Base-by-base conservation (phyloP, 148 eudicot genomes). In the Vaccinium vitisidaea region DNA sequence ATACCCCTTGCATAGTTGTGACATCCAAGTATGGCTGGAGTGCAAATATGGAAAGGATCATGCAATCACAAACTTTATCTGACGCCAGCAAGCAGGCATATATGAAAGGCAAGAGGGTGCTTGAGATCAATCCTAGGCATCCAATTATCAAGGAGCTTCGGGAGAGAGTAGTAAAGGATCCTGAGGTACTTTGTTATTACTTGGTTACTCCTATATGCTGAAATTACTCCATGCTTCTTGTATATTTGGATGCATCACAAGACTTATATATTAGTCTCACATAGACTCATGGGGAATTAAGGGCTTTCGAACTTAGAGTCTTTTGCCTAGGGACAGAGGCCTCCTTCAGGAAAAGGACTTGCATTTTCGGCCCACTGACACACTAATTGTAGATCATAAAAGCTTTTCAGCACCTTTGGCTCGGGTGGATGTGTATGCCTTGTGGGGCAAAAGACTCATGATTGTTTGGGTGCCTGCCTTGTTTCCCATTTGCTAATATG, bases 21-120 rank as follows among this genome's bases (percentile, higher is more conserved):
- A 96, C 99, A 82, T 96, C 99, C 21, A 96, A 96, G 85, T 96
- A 85, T 82, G 98, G 99, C 2, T 96, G 99, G 99, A 96, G 99
- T 90, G 92, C 99, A 2, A 93, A 96, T 87, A 96, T 96, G 99
- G 99, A 96, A 84, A 89, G 97, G 85, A 96, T 96, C 80, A 96
- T 96, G 99, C 95, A 93, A 81, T 94, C 99, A 14, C 99, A 94
- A 79, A 96, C 99, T 21, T 86, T 95, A 11, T 91, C 97, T 4
- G 99, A 96, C 87, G 92, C 99, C 54, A 93, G 65, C 85, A 96
- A 96, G 87, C 99, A 96, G 87, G 97, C 97, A 21, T 96, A 94
- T 87, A 96, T 96, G 99, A 90, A 91, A 23, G 99, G 99, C 49
- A 96, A 96, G 89, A 91, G 99, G 91, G 99, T 96, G 53, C 98